A percentile compares a stretch with the other conserved stretches of the same genome.
These are phyloP conservation scores for Scleroderma citrinum DNA, from an alignment of 768 basidiomycete genomes.

Conservation along the genomic window DNA sequence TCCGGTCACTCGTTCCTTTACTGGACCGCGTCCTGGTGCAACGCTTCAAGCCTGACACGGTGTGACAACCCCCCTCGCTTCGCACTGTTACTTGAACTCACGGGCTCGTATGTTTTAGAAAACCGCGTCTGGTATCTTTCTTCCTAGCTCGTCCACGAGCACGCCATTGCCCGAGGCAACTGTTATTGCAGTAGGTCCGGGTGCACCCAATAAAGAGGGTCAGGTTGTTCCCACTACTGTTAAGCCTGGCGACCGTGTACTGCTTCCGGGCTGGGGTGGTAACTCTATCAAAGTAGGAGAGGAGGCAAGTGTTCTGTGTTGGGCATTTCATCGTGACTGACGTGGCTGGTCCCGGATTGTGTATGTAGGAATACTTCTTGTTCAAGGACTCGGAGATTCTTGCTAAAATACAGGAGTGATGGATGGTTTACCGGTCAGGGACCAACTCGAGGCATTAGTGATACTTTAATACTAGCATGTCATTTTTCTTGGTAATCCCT, in stretches of 20 bases:
- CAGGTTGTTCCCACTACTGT: slow-evolving; percentile 67
- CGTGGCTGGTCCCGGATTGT: background rate
- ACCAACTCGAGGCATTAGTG: background rate
- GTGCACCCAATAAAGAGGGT: slow-evolving; percentile 87
- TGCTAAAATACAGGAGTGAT: slow-evolving; percentile 89
- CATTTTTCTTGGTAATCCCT: slow-evolving; percentile 9
- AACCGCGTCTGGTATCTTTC: slow-evolving; percentile 95
- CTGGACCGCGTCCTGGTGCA: slow-evolving; percentile 97
- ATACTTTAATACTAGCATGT: slow-evolving; percentile 16
- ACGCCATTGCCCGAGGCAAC: slow-evolving; percentile 94
- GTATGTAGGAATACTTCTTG: slow-evolving; percentile 79
- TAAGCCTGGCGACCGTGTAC: slow-evolving; percentile 84
- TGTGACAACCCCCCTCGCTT: slow-evolving; percentile 32
- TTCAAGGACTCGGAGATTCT: slow-evolving; percentile 95
- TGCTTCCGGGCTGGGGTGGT: slow-evolving; percentile 96
- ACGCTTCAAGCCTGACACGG: slow-evolving; percentile 94
- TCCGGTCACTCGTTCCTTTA: slow-evolving; percentile 84
- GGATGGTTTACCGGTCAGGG: background rate
- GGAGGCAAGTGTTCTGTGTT: slow-evolving; percentile 77
- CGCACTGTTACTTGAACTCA: too few species aligned
- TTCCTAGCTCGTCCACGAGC: slow-evolving; percentile 83
- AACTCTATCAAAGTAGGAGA: slow-evolving; percentile 95
- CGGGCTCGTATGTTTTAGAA: slow-evolving; percentile 59
- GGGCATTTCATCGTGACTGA: background rate
- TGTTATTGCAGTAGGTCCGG: slow-evolving; percentile 93